Conservation (phyloP, 345 rosid genomes). For the Linum usitatissimum region DNA sequence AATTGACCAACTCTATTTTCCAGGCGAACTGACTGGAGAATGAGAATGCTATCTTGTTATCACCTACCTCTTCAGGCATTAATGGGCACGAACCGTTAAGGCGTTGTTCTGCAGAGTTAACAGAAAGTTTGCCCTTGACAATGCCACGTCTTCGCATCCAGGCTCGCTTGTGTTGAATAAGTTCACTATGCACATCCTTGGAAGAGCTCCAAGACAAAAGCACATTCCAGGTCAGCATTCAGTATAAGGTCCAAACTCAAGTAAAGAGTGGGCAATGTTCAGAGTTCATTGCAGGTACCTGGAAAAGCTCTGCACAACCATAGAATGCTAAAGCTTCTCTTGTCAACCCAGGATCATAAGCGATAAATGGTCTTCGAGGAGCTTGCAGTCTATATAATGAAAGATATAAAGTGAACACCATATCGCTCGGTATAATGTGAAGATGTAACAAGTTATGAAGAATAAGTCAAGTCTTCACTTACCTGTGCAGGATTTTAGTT, state of each 20-base stretch:
- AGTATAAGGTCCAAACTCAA: constrained; percentile 5
- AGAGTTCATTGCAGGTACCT: constrained; percentile 47
- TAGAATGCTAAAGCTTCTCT: constrained; percentile 91
- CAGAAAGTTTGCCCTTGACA: constrained; percentile 61
- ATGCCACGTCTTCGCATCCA: constrained; percentile 86
- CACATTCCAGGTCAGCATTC: constrained; percentile 17
- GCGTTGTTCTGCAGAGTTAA: constrained; percentile 56
- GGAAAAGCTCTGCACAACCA: constrained; percentile 97
- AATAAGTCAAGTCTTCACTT: constrained; percentile 8
- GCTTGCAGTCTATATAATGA: constrained; percentile 50
- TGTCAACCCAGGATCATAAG: constrained; percentile 95
- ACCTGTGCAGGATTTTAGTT: constrained; percentile 67
- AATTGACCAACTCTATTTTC: no score
- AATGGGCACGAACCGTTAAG: constrained; percentile 73
- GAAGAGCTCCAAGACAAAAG: constrained; percentile 44
- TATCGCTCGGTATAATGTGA: neutral
- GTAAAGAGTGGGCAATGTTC: constrained; percentile 6
- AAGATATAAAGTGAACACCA: constrained; percentile 3
- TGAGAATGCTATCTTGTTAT: neutral
- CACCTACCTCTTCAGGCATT: constrained; percentile 84
- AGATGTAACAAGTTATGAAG: neutral
- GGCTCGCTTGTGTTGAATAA: constrained; percentile 89
- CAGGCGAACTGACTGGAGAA: neutral
- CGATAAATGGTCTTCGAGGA: constrained; percentile 79
- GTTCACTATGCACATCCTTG: constrained; percentile 93